These are phyloP conservation scores for Boletus rufocinnamomeus DNA, from an alignment of 768 basidiomycete genomes.

Conservation along the genomic window DNA sequence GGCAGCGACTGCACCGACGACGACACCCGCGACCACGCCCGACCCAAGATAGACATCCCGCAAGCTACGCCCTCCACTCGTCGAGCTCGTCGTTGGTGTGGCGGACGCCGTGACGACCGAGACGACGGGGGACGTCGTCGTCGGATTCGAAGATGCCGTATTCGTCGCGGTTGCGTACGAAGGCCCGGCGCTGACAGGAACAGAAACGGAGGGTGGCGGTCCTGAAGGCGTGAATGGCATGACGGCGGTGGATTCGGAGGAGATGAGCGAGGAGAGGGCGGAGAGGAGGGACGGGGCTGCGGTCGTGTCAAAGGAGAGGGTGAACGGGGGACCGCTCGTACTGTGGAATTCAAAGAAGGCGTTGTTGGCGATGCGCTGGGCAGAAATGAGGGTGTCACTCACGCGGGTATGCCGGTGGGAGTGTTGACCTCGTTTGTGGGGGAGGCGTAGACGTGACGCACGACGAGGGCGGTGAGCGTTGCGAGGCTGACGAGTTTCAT, in stretches of 20 bases:
- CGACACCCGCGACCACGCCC: background rate
- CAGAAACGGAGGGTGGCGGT: too few relatives aligned
- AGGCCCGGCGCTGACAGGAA: background rate
- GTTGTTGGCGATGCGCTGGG: too few relatives aligned
- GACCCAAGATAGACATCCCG: background rate
- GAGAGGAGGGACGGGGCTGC: conserved; percentile 21
- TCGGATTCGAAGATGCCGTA: background rate
- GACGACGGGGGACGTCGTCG: background rate
- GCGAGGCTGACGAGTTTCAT: conserved; percentile 19
- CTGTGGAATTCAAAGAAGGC: conserved; percentile 9
- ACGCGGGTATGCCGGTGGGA: conserved; percentile 26
- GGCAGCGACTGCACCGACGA: conserved; percentile 8
- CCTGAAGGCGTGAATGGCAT: conserved; percentile 4
- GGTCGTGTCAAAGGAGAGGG: conserved; percentile 28
- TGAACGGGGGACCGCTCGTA: conserved; percentile 26
- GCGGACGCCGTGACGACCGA: background rate
- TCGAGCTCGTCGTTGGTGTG: conserved; percentile 11
- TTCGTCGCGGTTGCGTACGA: background rate
- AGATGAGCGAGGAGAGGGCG: conserved; percentile 28
- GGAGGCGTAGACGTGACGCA: conserved; percentile 11
- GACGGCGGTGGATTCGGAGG: conserved; percentile 27
- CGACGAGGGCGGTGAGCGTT: conserved; percentile 9
- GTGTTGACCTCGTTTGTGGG: conserved; percentile 3
- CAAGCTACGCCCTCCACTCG: conserved; percentile 5
- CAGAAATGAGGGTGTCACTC: background rate